Evolutionary conservation across 495 filamentous ascomycete genomes (phyloP).

Genomic region (Hyphodiscus hymeniophilus): DNA sequence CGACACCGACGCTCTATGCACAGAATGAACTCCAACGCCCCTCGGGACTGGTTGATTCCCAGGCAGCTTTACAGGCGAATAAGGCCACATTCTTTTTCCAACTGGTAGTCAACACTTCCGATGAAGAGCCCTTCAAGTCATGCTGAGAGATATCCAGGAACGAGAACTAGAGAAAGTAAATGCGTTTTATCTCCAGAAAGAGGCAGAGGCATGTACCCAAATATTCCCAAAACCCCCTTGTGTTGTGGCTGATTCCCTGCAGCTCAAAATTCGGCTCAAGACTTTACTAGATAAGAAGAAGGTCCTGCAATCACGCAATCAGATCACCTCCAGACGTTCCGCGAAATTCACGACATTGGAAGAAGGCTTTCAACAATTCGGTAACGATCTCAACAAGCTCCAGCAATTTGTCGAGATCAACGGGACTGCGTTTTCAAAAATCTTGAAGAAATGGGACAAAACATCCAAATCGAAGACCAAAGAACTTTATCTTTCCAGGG

Average conservation of each 20-base stretch:
- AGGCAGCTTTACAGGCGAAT: slow-evolving; percentile 89
- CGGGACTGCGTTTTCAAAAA: slow-evolving; percentile 94
- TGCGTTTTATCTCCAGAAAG: slow-evolving; percentile 93
- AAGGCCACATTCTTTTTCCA: slow-evolving; percentile 98
- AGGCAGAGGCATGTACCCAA: slow-evolving; percentile 69
- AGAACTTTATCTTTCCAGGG: slow-evolving; percentile 89
- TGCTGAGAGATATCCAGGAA: slow-evolving; percentile 50
- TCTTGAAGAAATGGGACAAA: slow-evolving; percentile 99
- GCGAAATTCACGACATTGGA: slow-evolving; percentile 88
- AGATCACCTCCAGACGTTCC: slow-evolving; percentile 70
- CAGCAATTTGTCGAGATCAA: slow-evolving; percentile 99
- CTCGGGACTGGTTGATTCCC: slow-evolving; percentile 54
- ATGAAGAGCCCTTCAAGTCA: neutral
- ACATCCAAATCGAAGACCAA: slow-evolving; percentile 98
- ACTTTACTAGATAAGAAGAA: slow-evolving; percentile 92
- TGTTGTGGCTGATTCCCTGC: neutral
- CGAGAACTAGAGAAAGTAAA: slow-evolving; percentile 98
- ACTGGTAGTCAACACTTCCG: slow-evolving; percentile 48
- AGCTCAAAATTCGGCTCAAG: slow-evolving; percentile 89
- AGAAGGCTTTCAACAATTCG: slow-evolving; percentile 95
- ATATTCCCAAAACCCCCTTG: neutral
- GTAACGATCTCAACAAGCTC: slow-evolving; percentile 90
- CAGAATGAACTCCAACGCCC: slow-evolving; percentile 53
- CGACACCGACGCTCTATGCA: slow-evolving; percentile 72
- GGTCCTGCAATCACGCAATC: slow-evolving; percentile 67